Evolutionary conservation across 805 yeast species (phyloP), one percentile per base, ranked within the genome.

Genomic region (Pichia gijzeniarum): DNA sequence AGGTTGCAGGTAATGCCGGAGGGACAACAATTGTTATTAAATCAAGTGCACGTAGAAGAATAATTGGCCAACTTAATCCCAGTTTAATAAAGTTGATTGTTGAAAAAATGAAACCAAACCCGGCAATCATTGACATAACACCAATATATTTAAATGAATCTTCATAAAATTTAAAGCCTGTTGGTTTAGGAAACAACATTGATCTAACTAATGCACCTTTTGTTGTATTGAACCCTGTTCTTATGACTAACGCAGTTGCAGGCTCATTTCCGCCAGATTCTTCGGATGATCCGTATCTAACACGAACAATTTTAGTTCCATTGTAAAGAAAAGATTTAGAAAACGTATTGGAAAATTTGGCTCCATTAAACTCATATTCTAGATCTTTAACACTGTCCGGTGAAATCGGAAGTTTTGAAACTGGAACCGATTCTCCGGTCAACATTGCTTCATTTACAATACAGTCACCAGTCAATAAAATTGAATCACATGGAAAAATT

Each of bases 361-460:
- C 67, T 41, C 68, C 70, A 20, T 67, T 67, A 49, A 81, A 78
- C 53, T 79, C 82, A n/a, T 71, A 71, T 2, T 78, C 69, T 40
- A 86, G 62, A 18, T 69, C 68, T n/a, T 65, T 65, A 34, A 88
- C 74, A 0, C 81, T 71, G 8, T 81, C 89, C 14, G 74, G 72
- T 1, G 73, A 66, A 1, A 93, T 87, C 2, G 85, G 74, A 10
- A 71, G 50, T 61, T 93, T 93, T 0, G 96, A 78, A 2, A 93
- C 96, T 0, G 99, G 99, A 1, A 93, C 97, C 43, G 96, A 88
- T 62, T 93, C 99, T 34, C 99, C 99, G 0, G 99, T 93, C 18
- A 93, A 72, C 96, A 93, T 93, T 5, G 97, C 85, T 61, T 93
- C 99, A 62, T 93, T 93, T n/a, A 93, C 85, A 44, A 93, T 89